phyloP scores from a whole-genome alignment of 208 protist species.

The Balamuthia mandrillaris region DNA sequence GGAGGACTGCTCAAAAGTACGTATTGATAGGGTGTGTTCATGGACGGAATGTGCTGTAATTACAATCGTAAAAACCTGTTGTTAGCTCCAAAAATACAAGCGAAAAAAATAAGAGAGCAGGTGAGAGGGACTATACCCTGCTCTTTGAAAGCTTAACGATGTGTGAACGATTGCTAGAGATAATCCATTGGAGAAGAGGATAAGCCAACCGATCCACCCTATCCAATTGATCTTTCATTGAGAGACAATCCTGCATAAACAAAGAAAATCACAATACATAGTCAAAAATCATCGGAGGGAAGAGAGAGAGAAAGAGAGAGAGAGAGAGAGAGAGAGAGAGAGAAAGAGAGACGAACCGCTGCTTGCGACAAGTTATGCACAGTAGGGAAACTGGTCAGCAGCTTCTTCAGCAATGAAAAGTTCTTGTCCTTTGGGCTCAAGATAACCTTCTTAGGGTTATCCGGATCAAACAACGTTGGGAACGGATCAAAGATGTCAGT shows the following conservation, averaged over 20 bases:
- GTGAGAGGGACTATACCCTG: no score
- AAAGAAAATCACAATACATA: background rate
- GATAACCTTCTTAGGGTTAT: background rate
- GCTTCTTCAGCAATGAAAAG: background rate
- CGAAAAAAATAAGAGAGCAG: no score
- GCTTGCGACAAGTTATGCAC: no score
- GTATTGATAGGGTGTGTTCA: conserved; percentile 60
- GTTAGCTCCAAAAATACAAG: no score
- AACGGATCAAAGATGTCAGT: conserved; percentile 46
- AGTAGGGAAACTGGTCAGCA: background rate
- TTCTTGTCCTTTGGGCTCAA: background rate
- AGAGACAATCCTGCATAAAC: background rate
- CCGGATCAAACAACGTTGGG: background rate
- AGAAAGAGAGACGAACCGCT: no score
- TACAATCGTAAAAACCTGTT: no score
- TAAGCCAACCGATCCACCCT: conserved; percentile 28
- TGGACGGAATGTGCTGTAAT: conserved; percentile 45
- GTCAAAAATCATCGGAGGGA: no score
- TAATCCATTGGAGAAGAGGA: conserved; percentile 51
- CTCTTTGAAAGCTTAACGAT: conserved; percentile 39
- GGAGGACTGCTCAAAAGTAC: conserved; percentile 49
- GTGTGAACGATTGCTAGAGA: conserved; percentile 42
- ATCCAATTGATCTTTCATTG: background rate
- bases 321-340: no score
- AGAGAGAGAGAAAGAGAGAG: no score